Conservation (phyloP, 345 rosid genomes). For the Boechera retrofracta region DNA sequence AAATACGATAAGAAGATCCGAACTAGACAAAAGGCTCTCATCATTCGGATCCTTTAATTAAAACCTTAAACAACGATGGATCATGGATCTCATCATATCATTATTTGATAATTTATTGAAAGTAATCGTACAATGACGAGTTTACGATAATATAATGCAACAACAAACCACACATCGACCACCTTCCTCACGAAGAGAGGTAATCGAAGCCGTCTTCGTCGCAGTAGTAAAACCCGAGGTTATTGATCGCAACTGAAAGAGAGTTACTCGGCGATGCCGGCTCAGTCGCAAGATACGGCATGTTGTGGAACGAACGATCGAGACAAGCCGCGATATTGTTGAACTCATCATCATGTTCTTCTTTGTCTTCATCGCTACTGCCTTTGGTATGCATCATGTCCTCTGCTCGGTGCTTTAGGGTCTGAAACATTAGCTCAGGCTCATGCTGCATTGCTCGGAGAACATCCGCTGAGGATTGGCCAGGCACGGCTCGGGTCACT, state of each 20-base stretch:
- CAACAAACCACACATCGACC: constrained; percentile 14
- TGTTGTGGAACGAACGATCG: constrained; percentile 76
- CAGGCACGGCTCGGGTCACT: constrained; percentile 79
- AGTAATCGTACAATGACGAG: constrained; percentile 26
- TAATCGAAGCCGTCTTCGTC: constrained; percentile 47
- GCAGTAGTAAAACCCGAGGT: constrained; percentile 73
- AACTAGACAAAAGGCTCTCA: constrained; percentile 13
- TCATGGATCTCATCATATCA: constrained; percentile 13
- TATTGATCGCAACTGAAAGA: constrained; percentile 68
- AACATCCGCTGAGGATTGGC: constrained; percentile 86
- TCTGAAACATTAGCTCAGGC: constrained; percentile 96
- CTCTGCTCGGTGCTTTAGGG: constrained; percentile 85
- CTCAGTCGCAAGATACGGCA: constrained; percentile 73
- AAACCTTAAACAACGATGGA: constrained; percentile 27
- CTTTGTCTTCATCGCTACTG: constrained; percentile 19
- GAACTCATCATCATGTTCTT: constrained; percentile 32
- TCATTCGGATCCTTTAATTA: constrained; percentile 11
- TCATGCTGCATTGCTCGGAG: constrained; percentile 95
- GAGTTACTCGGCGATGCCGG: constrained; percentile 58
- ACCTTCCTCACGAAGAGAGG: constrained; percentile 23
- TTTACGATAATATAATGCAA: constrained; percentile 11
- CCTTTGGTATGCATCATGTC: constrained; percentile 50
- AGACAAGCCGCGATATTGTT: constrained; percentile 60
- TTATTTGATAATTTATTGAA: constrained; percentile 26
- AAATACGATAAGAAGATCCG: constrained; percentile 14